Base-by-base conservation (phyloP, 495 filamentous ascomycete species). In the Aspergillus biplanus region DNA sequence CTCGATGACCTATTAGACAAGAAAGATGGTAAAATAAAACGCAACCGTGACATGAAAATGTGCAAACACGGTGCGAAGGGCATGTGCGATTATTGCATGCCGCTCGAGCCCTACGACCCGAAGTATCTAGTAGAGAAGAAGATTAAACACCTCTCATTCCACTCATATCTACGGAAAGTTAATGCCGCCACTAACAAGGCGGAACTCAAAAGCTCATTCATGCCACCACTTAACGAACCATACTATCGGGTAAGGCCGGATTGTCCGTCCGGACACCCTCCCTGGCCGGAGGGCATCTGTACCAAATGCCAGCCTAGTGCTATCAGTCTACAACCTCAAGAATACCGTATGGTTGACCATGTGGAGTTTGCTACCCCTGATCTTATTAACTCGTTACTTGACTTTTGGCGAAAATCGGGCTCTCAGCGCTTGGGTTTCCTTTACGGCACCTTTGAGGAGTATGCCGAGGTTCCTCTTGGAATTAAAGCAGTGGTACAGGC, bases 1-100 rank as follows among this genome's bases (percentile, higher is more conserved):
- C 79, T 98, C 0, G 95, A 99, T 71, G 85, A 98, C 70, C 77
- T 83, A 27, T 77, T 99, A 65, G 95, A 99, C 69, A 92, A 86
- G 77, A 83, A 87, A 67, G 91, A 97, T 85, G 96, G 95, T 56
- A 99, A 97, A 81, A 98, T 98, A 52, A 83, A 87, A 37, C 83
- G 95, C 53, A 79, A 77, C 44, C 81, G 82, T 44, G 96, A 97
- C 68, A 72, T 75, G 46, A 93, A 91, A 69, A 93, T 99, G 90
- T 99, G 95, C 79, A 89, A 90, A 67, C 95, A 99, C 74, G 93
- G 94, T 7, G 87, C 89, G 21, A 97, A 96, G 74, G 95, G 96
- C 65, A 98, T 98, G 96, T 99, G 95, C 74, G 95, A 99, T 75
- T 97, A 97, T 76, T 99, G 95, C 82, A 97, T 94, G 91, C 95